Base-by-base conservation (phyloP, 768 basidiomycete genomes). In the Phaeotremella skinneri region DNA sequence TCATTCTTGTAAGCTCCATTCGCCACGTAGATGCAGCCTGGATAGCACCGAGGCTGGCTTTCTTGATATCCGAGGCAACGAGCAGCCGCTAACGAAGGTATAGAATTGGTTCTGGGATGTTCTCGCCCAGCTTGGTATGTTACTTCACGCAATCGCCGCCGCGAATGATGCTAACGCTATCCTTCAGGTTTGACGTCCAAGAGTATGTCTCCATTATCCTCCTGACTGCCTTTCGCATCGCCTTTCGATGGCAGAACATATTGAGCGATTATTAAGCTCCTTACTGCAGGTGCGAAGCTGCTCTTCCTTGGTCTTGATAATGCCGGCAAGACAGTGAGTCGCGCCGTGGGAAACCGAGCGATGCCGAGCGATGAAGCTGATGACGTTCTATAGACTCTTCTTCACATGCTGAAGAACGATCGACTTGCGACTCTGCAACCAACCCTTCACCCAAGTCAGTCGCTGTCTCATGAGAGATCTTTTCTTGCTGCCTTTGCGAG, bases 401-500 rank as follows among this genome's bases (percentile, higher is more conserved):
- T 98, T 72, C 96, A 99, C 81, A 98, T 98, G 94, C 83, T 99
- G 70, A 99, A 99, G 84, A 99, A 98, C 71, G 96, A 98, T 81
- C 84, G 96, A 71, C 83, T 98, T 62, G 96, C 96, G 27, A 96
- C 91, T 20, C 82, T 99, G 64, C 96, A 98, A 81, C 96, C 96
- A 26, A 99, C 96, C 27, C 87, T 97, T 59, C 94, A 98, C 78
- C 96, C 96, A 6, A 98, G 94, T 96, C 76, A 69, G 85, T 78
- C n/a, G 13, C 16, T 39, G 43, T 70, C 26, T 21, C 11, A 51
- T 26, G 30, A n/a, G 3, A 1, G 20, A 5, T 3, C 25, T 25
- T 34, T 31, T 20, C n/a, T 34, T 32, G 29, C n/a, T 6, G n/a
- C 32, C 17, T 7, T 21, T 21, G 32, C 6, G 30, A 6, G 32